phyloP scores from a whole-genome alignment of 202 grass and related monocot genomes.

The Schoenoplectus tabernaemontani region DNA sequence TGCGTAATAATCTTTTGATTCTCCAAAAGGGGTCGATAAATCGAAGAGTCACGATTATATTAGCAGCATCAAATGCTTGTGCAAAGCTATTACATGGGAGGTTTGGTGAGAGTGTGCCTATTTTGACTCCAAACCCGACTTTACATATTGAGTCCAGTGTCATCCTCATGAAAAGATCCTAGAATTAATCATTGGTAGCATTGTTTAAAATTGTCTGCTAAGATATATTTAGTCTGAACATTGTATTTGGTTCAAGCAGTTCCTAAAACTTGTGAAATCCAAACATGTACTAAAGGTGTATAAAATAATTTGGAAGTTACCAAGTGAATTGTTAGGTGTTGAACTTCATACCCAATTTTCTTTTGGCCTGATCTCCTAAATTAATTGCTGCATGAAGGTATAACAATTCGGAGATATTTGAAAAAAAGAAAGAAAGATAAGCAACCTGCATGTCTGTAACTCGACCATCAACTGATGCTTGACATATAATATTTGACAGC shows the following conservation, averaged over 20 bases:
- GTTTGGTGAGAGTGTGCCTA: constrained; percentile 68
- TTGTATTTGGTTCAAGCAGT: neutral
- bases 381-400: neutral
- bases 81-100: constrained; percentile 82
- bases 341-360: neutral
- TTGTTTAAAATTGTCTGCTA: neutral
- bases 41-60: constrained; percentile 80
- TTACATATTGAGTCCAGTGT: constrained; percentile 90
- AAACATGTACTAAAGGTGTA: neutral
- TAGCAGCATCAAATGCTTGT: constrained; percentile 69
- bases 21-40: constrained; percentile 88
- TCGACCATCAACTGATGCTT: constrained; percentile 37
- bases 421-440: neutral
- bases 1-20: constrained; percentile 55
- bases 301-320: neutral
- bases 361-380: neutral
- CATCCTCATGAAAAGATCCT: constrained; percentile 97
- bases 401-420: neutral
- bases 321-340: neutral
- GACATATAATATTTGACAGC: constrained; percentile 60
- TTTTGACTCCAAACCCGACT: constrained; percentile 83
- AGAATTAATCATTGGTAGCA: neutral
- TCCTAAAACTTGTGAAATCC: neutral
- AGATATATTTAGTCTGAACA: neutral
- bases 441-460: constrained; percentile 70